Conservation (phyloP, 495 filamentous ascomycete species). For the Penicillium subrubescens region DNA sequence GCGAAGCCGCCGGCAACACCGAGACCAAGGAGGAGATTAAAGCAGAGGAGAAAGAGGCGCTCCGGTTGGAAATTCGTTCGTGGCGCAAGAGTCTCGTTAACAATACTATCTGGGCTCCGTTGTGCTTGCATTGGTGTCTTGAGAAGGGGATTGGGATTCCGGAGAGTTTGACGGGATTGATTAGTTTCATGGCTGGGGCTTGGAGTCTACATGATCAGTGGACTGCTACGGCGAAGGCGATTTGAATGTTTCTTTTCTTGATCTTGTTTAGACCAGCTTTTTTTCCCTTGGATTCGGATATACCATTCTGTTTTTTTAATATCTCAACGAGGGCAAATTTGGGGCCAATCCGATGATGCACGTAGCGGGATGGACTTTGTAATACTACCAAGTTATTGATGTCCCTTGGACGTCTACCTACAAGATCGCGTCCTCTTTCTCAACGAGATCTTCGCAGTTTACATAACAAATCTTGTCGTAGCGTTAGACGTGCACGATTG, state of each 20-base stretch:
- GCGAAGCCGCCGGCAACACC: constrained; percentile 16
- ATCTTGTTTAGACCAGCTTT: neutral
- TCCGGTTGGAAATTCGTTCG: constrained; percentile 46
- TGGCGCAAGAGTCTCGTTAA: constrained; percentile 49
- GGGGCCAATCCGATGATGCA: neutral
- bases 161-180: constrained; percentile 63
- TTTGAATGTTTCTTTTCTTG: constrained; percentile 3
- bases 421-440: too few species aligned
- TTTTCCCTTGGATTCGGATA: constrained; percentile 8
- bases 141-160: constrained; percentile 72
- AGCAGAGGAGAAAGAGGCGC: constrained; percentile 39
- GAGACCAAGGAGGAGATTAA: constrained; percentile 29
- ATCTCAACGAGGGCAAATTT: neutral
- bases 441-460: neutral
- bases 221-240: constrained; percentile 33
- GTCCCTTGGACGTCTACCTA: too few species aligned
- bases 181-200: constrained; percentile 61
- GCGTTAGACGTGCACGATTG: neutral
- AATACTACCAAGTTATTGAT: too few species aligned
- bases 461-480: constrained; percentile 10
- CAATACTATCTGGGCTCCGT: constrained; percentile 59
- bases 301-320: constrained; percentile 17
- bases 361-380: neutral
- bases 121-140: constrained; percentile 79
- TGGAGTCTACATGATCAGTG: constrained; percentile 45